Base-by-base conservation (phyloP, 2,329 filamentous ascomycete species). In the Exophiala alcalophila region DNA sequence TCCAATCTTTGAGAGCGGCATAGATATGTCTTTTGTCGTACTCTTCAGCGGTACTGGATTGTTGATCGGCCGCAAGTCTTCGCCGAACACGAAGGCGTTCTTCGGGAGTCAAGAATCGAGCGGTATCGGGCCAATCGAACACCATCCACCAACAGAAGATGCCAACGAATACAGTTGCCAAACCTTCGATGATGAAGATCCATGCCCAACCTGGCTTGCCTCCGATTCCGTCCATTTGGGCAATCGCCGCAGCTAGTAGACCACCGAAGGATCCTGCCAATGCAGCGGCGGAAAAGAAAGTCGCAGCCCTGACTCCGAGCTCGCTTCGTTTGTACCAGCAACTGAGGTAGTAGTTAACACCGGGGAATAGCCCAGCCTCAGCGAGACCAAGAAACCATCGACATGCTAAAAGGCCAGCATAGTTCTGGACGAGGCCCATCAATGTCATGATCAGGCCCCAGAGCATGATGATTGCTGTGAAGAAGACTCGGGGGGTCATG, bases 401-500 rank as follows among this genome's bases (percentile, higher is more conserved):
- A 4, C 71, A 61, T 2, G 64, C 71, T 2, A 68, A 65, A 0
- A 74, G 64, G 24, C 64, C 61, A 6, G 64, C 64, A 36, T 64
- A 71, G 44, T 62, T 72, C 3, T 53, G 53, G 5, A 63, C 58
- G 3, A 54, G 28, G 18, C 51, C 51, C 34, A 27, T 19, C 14
- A 53, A 59, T 8, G 63, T 65, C 63, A 69, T 68, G 37, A 66
- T 67, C 15, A 69, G 56, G 3, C 66, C 68, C 61, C 65, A 69
- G 14, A 75, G 72, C 54, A 77, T 73, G 81, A 95, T 94, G 59
- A 92, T 94, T 50, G 87, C 88, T 5, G 43, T 50, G 84, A 47
- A 94, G 80, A 60, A 94, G 94, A 40, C 89, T 66, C 32, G 82
- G 84, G 0, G 89, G 86, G 1, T 76, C 49, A 86, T 67, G 16